phyloP scores from a whole-genome alignment of 495 filamentous ascomycete species.

The Neurospora sp. region DNA sequence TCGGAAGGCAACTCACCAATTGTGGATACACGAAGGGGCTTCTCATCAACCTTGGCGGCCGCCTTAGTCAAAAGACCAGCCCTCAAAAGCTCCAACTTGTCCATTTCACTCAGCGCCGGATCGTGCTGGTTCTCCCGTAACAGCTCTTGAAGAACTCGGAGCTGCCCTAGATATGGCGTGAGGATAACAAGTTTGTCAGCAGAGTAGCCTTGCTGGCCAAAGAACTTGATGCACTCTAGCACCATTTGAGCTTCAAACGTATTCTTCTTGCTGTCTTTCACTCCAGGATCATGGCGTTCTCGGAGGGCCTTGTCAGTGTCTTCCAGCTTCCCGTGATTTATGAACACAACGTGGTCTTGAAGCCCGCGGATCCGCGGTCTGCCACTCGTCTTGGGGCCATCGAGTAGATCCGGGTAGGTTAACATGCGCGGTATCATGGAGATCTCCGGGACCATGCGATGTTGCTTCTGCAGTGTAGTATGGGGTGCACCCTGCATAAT shows the following conservation, averaged over 20 bases:
- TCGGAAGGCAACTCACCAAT: slow-evolving; percentile 39
- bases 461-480: slow-evolving; percentile 50
- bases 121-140: slow-evolving; percentile 42
- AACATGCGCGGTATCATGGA: slow-evolving; percentile 48
- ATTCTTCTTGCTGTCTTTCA: slow-evolving; percentile 52
- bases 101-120: slow-evolving; percentile 58
- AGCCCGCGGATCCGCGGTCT: slow-evolving; percentile 34
- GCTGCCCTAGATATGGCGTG: slow-evolving; percentile 66
- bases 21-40: slow-evolving; percentile 50
- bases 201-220: slow-evolving; percentile 68
- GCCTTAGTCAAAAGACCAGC: slow-evolving; percentile 52
- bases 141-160: slow-evolving; percentile 44
- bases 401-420: slow-evolving; percentile 55
- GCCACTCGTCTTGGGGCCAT: slow-evolving; percentile 42
- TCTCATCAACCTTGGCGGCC: slow-evolving; percentile 41
- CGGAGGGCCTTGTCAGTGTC: slow-evolving; percentile 24
- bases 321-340: slow-evolving; percentile 54
- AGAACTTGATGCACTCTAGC: slow-evolving; percentile 56
- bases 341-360: slow-evolving; percentile 51
- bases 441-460: slow-evolving; percentile 64
- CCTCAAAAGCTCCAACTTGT: slow-evolving; percentile 49
- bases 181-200: slow-evolving; percentile 57
- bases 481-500: slow-evolving; percentile 46
- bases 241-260: slow-evolving; percentile 58
- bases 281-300: slow-evolving; percentile 42